Percentiles rank a stretch among this genome's conserved stretches.
Evolutionary conservation across 352 stramenopile species (phyloP).

Genomic region (Aphanomyces stellatus): DNA sequence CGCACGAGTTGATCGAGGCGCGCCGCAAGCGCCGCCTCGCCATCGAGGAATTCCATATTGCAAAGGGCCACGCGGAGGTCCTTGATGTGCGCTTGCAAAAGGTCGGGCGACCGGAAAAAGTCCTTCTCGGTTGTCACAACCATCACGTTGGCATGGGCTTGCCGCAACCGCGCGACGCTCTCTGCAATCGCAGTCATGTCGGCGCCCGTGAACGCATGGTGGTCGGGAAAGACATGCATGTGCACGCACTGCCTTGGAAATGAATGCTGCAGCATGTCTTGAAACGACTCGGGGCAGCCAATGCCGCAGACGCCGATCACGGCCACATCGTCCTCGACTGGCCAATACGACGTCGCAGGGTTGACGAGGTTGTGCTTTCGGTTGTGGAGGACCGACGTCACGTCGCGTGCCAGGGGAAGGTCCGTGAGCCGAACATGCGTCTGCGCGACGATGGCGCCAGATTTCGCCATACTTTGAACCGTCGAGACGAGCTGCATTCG

Average conservation of each 20-base stretch:
- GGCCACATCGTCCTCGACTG: conserved; percentile 17
- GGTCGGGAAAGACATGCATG: conserved; percentile 49
- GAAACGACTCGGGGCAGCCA: conserved; percentile 54
- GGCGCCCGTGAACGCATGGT: conserved; percentile 35
- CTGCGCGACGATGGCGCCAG: conserved; percentile 32
- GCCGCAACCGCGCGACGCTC: not conserved
- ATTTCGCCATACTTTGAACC: not conserved
- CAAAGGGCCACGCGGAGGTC: conserved; percentile 30
- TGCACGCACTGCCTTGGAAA: conserved; percentile 26
- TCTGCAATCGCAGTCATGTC: conserved; percentile 32
- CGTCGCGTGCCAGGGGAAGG: conserved; percentile 15
- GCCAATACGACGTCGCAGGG: not conserved
- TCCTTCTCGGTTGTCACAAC: conserved; percentile 68
- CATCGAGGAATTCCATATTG: conserved; percentile 33
- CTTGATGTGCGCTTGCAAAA: conserved; percentile 17
- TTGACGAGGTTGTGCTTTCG: not conserved
- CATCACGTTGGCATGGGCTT: conserved; percentile 29
- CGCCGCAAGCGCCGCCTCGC: conserved; percentile 15
- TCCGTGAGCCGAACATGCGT: conserved; percentile 38
- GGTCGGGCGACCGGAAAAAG: conserved; percentile 26
- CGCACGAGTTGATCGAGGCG: not conserved
- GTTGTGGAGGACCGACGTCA: not conserved
- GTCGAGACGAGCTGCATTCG: not conserved
- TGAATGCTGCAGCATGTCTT: conserved; percentile 31
- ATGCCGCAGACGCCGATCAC: conserved; percentile 49